phyloP scores from a whole-genome alignment of 768 basidiomycete species.

The Suillus hirtellus region DNA sequence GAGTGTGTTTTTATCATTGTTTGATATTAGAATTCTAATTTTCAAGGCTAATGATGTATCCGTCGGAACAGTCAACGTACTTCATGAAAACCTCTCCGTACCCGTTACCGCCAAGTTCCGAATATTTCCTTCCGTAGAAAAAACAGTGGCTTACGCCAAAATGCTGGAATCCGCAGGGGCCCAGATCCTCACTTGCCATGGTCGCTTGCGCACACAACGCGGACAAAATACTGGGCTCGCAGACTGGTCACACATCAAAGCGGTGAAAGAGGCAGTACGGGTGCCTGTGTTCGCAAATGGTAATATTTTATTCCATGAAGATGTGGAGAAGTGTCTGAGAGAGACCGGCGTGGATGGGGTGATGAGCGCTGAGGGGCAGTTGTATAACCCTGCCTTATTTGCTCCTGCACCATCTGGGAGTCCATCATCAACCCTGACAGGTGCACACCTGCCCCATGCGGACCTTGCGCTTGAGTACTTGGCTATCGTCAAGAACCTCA shows the following conservation, averaged over 20 bases:
- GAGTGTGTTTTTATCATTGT: constrained; percentile 46
- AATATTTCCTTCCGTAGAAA: constrained; percentile 80
- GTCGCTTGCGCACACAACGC: constrained; percentile 87
- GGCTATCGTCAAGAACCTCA: constrained; percentile 59
- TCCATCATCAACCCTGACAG: constrained; percentile 29
- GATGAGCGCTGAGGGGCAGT: constrained; percentile 93
- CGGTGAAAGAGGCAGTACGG: constrained; percentile 86
- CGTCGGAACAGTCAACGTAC: constrained; percentile 64
- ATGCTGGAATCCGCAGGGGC: constrained; percentile 97
- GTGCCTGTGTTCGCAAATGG: constrained; percentile 98
- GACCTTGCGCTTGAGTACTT: constrained; percentile 86
- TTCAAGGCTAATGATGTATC: not conserved
- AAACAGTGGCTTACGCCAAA: constrained; percentile 90
- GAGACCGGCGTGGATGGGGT: constrained; percentile 89
- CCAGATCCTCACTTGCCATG: constrained; percentile 93
- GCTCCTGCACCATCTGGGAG: constrained; percentile 35
- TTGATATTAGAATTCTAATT: not conserved
- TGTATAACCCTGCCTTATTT: constrained; percentile 91
- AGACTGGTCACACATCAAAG: constrained; percentile 86
- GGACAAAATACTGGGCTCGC: constrained; percentile 85
- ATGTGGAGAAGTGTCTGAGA: constrained; percentile 75
- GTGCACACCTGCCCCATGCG: constrained; percentile 56
- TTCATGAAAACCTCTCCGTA: constrained; percentile 82
- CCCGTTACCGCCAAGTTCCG: constrained; percentile 98
- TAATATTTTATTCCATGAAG: constrained; percentile 86